Evolutionary conservation across 257 asterid genomes (phyloP).

Genomic region (Apocynum venetum): DNA sequence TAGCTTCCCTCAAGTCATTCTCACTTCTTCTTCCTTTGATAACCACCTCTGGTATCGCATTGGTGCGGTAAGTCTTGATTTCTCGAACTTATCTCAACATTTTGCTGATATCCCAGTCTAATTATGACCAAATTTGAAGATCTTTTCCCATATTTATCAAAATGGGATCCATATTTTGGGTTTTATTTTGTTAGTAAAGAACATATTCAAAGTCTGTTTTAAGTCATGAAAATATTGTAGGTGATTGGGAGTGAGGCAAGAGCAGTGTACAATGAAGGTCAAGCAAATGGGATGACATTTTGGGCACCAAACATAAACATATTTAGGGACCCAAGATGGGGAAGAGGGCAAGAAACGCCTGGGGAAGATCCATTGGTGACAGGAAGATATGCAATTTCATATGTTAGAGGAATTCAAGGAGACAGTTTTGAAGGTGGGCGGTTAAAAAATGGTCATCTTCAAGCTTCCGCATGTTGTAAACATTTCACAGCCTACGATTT

Average conservation of each 20-base stretch:
- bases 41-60: constrained; percentile 75
- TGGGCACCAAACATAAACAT: constrained; percentile 87
- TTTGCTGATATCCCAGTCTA: no score
- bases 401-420: constrained; percentile 77
- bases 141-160: not conserved
- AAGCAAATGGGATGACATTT: constrained; percentile 76
- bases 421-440: constrained; percentile 46
- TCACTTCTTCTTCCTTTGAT: constrained; percentile 86
- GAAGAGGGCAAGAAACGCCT: constrained; percentile 87
- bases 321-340: constrained; percentile 88
- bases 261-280: constrained; percentile 70
- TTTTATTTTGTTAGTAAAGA: no score
- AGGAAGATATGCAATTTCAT: constrained; percentile 54
- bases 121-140: no score
- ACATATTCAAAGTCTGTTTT: no score
- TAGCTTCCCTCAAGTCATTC: constrained; percentile 87
- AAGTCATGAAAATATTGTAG: constrained; percentile 15
- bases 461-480: constrained; percentile 81
- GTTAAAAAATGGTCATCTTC: constrained; percentile 39
- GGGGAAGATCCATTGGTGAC: constrained; percentile 72
- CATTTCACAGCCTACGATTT: constrained; percentile 86
- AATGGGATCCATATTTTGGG: not conserved
- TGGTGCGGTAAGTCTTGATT: constrained; percentile 45
- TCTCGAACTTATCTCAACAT: not conserved
- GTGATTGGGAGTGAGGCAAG: constrained; percentile 73